Percentiles rank a stretch among this genome's conserved stretches.
Evolutionary conservation across 495 filamentous ascomycete genomes (phyloP).

Genomic region (Neurospora africana): DNA sequence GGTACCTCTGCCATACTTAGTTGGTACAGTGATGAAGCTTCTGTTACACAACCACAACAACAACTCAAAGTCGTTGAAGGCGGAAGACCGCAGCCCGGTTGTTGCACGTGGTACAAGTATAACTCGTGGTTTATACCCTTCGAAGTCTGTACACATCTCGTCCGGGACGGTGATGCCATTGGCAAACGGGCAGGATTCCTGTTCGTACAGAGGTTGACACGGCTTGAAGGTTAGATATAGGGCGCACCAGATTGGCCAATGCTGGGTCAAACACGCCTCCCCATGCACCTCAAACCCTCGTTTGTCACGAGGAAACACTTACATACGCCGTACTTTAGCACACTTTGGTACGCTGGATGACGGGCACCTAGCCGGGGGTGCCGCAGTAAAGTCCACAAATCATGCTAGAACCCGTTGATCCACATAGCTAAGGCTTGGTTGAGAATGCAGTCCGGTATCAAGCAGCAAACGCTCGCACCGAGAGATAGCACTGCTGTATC

Average conservation of each 20-base stretch:
- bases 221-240: not conserved
- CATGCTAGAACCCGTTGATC: conserved; percentile 20
- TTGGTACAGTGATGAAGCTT: not conserved
- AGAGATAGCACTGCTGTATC: not conserved
- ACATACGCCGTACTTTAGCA: not conserved
- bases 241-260: not conserved
- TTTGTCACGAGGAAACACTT: conserved; percentile 8
- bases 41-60: not conserved
- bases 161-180: not conserved
- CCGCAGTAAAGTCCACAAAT: conserved; percentile 15
- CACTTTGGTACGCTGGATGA: not conserved
- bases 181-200: not conserved
- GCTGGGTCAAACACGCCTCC: not conserved
- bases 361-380: conserved; percentile 12
- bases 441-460: conserved; percentile 6
- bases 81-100: conserved; percentile 7
- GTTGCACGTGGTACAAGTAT: conserved; percentile 22
- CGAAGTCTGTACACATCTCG: not conserved
- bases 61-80: not conserved
- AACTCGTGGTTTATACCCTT: not conserved
- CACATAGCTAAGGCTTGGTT: conserved; percentile 6
- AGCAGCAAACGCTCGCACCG: not conserved
- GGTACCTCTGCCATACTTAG: not conserved
- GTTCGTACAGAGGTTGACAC: not conserved
- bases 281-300: not conserved